phyloP scores from a whole-genome alignment of 2,329 filamentous ascomycete species.

The Colletotrichum sp. region DNA sequence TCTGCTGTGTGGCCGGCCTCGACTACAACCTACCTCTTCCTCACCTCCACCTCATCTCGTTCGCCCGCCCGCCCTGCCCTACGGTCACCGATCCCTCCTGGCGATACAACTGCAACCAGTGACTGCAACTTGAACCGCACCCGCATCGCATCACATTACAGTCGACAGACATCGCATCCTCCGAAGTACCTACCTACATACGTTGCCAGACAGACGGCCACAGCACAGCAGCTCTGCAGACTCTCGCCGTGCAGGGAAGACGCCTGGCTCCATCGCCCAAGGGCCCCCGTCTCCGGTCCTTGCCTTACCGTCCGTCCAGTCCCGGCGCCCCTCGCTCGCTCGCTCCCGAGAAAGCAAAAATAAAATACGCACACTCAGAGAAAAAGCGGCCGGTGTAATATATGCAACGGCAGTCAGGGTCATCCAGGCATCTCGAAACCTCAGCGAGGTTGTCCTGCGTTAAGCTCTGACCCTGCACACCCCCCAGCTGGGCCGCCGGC shows the following conservation, averaged over 20 bases:
- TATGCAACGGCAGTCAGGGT: conserved; percentile 56
- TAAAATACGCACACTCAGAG: neutral
- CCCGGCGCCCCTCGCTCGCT: neutral
- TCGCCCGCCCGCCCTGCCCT: neutral
- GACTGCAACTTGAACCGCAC: neutral
- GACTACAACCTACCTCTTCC: neutral
- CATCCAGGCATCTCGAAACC: conserved; percentile 42
- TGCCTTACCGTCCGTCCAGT: neutral
- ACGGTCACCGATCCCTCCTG: neutral
- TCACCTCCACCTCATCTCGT: neutral
- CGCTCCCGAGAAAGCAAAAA: conserved; percentile 12
- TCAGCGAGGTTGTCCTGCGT: conserved; percentile 29
- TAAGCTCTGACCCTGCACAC: conserved; percentile 39
- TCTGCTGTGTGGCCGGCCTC: neutral
- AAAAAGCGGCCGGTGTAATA: conserved; percentile 26
- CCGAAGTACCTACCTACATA: neutral
- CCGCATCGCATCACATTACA: neutral
- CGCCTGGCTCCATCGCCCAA: neutral
- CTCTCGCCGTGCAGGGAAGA: neutral
- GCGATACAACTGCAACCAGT: neutral
- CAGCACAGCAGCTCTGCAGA: neutral
- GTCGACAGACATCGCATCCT: neutral
- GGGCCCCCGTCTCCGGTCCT: neutral
- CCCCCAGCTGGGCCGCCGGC: conserved; percentile 27
- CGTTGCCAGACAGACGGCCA: neutral